phyloP scores from a whole-genome alignment of 2,329 filamentous ascomycete genomes.

The Helicocarpus griseus region DNA sequence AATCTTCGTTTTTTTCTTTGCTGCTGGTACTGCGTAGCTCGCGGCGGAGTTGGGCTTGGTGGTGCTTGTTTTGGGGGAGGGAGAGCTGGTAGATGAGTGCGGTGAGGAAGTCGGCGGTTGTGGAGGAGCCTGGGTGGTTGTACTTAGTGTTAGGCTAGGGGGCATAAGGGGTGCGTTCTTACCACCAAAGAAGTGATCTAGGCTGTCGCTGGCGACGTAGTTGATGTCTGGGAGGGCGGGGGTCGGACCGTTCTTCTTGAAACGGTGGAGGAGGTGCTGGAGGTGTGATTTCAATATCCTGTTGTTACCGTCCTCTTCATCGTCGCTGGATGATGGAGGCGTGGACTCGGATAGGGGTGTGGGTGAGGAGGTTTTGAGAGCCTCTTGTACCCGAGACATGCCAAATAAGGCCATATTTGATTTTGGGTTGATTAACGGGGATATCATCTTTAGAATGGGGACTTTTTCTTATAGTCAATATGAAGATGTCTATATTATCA shows the following conservation, averaged over 20 bases:
- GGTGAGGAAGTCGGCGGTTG: constrained; percentile 10
- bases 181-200: constrained; percentile 14
- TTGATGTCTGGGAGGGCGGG: constrained; percentile 8
- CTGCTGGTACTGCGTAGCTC: constrained; percentile 10
- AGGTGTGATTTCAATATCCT: constrained; percentile 8
- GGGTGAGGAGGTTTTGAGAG: too few species aligned
- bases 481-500: not conserved
- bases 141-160: not conserved
- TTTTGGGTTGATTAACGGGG: not conserved
- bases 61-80: constrained; percentile 10
- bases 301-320: not conserved
- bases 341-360: too few species aligned
- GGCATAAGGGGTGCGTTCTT: not conserved
- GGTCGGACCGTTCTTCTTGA: constrained; percentile 8
- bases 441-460: not conserved
- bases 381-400: constrained; percentile 9
- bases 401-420: constrained; percentile 8
- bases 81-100: constrained; percentile 13
- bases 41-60: constrained; percentile 10
- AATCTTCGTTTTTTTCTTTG: not conserved
- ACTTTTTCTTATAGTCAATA: not conserved
- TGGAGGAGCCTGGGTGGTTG: constrained; percentile 6
- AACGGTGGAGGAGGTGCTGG: constrained; percentile 8
- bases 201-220: constrained; percentile 14
- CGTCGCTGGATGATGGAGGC: not conserved